Base-by-base conservation (phyloP, 768 basidiomycete species). In the Phylloporus sp. region DNA sequence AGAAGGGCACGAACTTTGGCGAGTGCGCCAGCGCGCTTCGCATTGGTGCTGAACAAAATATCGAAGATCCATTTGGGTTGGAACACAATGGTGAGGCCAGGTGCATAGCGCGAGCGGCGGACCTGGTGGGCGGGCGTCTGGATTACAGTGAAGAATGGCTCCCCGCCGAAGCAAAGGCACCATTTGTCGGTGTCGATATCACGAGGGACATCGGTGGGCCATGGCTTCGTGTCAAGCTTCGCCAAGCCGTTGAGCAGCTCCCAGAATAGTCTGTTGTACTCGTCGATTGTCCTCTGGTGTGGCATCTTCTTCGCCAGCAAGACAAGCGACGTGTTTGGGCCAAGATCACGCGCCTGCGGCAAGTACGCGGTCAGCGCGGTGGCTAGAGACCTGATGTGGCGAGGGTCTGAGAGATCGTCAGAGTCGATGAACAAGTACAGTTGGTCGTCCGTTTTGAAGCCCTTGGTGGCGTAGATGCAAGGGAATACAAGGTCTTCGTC, bases 61-160 rank as follows among this genome's bases (percentile, higher is more conserved):
- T 58, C 53, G 17, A 58, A 58, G 33, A 55, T 58, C 57, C 57
- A 58, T 28, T 58, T 59, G 13, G 57, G 57, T 23, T 59, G 57
- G 46, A 58, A 55, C 9, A 59, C 57, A n/a, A 59, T 49, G 27
- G 57, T 58, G 34, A 59, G 36, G 8, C 57, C 41, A 6, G 50
- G 47, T 18, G 57, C 44, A n/a, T 48, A 49, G 27, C 57, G 57
- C 9, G 57, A 44, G 17, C 53, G 57, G 18, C 57, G 54, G n/a
- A 59, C 53, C 42, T 55, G 57, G 40, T 58, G 57, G 2, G 53
- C 57, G 5, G 49, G 57, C 0, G 57, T 59, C 24, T 58, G 57
- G 11, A 58, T 59, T 5, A 55, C 53, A 2, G 53, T 51, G 31
- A 59, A 58, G 35, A 58, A 52, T 18, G 44, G 42, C 50, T 58